Conservation (phyloP, 202 grass and related monocot species). For the Digitaria exilis region DNA sequence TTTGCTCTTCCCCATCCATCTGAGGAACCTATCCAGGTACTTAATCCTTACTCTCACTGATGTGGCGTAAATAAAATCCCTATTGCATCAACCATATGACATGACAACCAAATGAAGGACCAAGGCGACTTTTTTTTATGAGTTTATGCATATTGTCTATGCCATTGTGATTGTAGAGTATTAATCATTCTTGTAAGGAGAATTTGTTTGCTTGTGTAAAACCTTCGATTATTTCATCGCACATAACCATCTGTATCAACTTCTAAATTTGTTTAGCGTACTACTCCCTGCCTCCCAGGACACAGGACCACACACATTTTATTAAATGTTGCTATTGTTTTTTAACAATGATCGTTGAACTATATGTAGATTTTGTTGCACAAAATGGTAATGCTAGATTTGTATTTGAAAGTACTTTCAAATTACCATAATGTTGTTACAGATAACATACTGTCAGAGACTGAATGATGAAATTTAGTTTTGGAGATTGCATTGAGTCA, state of each 20-base stretch:
- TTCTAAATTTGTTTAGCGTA: neutral
- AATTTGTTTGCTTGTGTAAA: slow-evolving; percentile 15
- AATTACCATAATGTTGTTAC: neutral
- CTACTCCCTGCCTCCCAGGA: neutral
- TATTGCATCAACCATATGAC: neutral
- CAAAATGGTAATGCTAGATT: neutral
- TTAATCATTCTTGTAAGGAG: neutral
- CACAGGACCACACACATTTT: neutral
- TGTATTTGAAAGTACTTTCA: neutral
- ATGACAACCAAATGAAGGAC: neutral
- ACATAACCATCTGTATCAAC: too few relatives aligned
- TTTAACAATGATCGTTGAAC: neutral
- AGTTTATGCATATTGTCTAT: slow-evolving; percentile 5
- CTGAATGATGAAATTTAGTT: neutral
- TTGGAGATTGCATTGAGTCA: neutral
- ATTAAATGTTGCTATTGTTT: neutral
- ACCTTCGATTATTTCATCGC: neutral
- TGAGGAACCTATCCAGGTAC: slow-evolving; percentile 86
- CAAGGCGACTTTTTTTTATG: neutral
- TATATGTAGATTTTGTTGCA: neutral
- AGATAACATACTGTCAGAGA: neutral
- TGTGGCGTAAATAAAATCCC: neutral
- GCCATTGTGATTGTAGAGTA: neutral
- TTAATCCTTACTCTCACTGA: neutral
- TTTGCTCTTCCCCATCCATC: slow-evolving; percentile 80